These are phyloP conservation scores for Baorangia bicolor DNA, from an alignment of 768 basidiomycete genomes.

Conservation along the genomic window DNA sequence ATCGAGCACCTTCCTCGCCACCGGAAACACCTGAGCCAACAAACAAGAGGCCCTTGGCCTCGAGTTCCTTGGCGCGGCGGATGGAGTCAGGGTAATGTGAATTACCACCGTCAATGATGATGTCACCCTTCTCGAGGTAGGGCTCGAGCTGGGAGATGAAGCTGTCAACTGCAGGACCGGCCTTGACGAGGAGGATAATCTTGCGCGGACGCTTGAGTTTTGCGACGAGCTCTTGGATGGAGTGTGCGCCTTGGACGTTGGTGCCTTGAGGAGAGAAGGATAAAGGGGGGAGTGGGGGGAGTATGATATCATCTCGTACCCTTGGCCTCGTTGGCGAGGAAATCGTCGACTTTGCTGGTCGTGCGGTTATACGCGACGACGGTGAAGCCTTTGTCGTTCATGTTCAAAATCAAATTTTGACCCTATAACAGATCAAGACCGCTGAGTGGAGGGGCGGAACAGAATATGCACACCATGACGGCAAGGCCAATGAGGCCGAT, in stretches of 20 bases:
- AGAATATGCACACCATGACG: constrained; percentile 76
- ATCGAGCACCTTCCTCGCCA: constrained; percentile 96
- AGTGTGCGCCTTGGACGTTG: constrained; percentile 92
- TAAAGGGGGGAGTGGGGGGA: constrained; percentile 14
- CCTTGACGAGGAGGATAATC: constrained; percentile 98
- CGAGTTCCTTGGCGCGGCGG: constrained; percentile 90
- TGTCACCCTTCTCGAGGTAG: constrained; percentile 91
- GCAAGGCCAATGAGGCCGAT: constrained; percentile 98
- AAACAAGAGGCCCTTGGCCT: constrained; percentile 92
- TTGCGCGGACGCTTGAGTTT: constrained; percentile 96
- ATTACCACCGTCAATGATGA: constrained; percentile 99
- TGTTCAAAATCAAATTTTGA: constrained; percentile 96
- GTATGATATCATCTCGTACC: constrained; percentile 53
- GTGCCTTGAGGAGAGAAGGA: constrained; percentile 59
- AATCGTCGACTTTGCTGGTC: constrained; percentile 91
- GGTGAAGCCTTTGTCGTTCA: constrained; percentile 99
- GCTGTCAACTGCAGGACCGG: constrained; percentile 91
- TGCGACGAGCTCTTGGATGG: constrained; percentile 82
- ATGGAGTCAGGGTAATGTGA: constrained; percentile 99
- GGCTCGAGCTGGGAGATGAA: constrained; percentile 91
- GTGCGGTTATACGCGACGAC: constrained; percentile 98
- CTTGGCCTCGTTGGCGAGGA: constrained; percentile 97
- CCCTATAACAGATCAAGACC: constrained; percentile 49
- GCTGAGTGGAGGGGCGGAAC: constrained; percentile 12
- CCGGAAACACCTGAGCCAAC: constrained; percentile 99